These are phyloP conservation scores for Ganoderma sinense DNA, from an alignment of 1,284 basidiomycete species.

Conservation along the genomic window DNA sequence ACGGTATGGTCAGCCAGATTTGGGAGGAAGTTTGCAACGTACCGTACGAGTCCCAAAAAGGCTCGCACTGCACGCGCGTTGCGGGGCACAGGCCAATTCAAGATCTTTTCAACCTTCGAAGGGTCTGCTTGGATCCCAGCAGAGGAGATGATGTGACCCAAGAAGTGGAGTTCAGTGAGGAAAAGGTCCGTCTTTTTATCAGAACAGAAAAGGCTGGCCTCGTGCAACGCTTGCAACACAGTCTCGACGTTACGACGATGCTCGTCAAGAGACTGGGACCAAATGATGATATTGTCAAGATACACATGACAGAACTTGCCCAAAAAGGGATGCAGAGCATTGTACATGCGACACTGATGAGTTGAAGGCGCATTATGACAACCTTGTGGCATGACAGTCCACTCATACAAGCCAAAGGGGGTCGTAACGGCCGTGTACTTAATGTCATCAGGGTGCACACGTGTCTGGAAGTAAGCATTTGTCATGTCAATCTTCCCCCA, in stretches of 20 bases:
- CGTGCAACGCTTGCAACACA: conserved; percentile 32
- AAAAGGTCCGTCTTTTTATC: conserved; percentile 30
- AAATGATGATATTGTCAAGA: conserved; percentile 15
- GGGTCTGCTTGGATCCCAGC: conserved; percentile 36
- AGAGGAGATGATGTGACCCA: conserved; percentile 35
- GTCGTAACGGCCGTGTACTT: conserved; percentile 47
- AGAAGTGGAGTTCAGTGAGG: conserved; percentile 29
- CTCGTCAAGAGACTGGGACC: background rate
- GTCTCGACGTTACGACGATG: background rate
- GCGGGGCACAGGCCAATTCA: conserved; percentile 43
- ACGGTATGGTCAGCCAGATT: conserved; percentile 41
- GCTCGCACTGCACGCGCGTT: conserved; percentile 38
- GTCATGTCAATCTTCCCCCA: conserved; percentile 51
- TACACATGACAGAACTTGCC: conserved; percentile 9
- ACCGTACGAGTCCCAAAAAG: conserved; percentile 48
- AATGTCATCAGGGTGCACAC: conserved; percentile 45
- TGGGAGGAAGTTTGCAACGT: conserved; percentile 45
- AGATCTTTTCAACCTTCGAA: conserved; percentile 42
- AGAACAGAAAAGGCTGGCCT: conserved; percentile 30
- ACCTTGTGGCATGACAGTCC: conserved; percentile 52
- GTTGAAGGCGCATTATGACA: conserved; percentile 44
- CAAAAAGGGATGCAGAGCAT: conserved; percentile 33
- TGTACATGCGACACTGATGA: conserved; percentile 43
- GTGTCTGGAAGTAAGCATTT: conserved; percentile 50
- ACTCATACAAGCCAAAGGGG: conserved; percentile 47